Evolutionary conservation across 2,329 filamentous ascomycete genomes (phyloP), one percentile per base, ranked within the genome.

Genomic region (Geosmithia putterillii): DNA sequence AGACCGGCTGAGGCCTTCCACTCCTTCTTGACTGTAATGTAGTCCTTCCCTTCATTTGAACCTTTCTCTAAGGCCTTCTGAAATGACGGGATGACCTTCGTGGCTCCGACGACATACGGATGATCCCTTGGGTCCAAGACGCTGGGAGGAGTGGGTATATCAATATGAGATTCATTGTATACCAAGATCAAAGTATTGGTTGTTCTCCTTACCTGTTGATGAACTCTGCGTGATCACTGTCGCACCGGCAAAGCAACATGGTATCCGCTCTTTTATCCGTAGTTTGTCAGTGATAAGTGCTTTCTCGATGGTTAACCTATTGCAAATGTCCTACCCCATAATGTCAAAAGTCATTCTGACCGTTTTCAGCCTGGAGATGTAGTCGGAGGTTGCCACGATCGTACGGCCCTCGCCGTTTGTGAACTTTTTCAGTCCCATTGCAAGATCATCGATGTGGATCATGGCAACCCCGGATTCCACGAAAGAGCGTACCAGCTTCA

Each of bases 361-460:
- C 2, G 61, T 54, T 6, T 53, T 60, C 40, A 65, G 47, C 1
- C 61, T 51, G 21, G 55, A 50, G 3, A 63, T 44, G 38, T 65
- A 65, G 45, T 65, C 64, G 44, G 52, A 55, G 0, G 61, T 65
- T 2, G 63, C 60, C 4, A 67, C 59, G 0, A 66, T 52, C 0
- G 63, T 66, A 6, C 61, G 51, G 2, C 62, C 63, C 42, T 65
- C 53, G 1, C 62, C 62, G 15, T 60, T 54, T 1, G 63, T 66
- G 42, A 66, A 67, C 49, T 66, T 66, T 51, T 66, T 66, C 50
- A 64, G 54, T 4, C 64, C 64, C 19, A 65, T 61, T 0, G 64
- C 63, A 21, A 66, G 49, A 44, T 66, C 64, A 44, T 67, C 64
- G 4, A 67, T 54, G 43, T 66, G 63, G 39, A 66, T 62, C 57